Evolutionary conservation across 257 asterid genomes (phyloP), one percentile per base, ranked within the genome.

Genomic region (Verbena officinalis): DNA sequence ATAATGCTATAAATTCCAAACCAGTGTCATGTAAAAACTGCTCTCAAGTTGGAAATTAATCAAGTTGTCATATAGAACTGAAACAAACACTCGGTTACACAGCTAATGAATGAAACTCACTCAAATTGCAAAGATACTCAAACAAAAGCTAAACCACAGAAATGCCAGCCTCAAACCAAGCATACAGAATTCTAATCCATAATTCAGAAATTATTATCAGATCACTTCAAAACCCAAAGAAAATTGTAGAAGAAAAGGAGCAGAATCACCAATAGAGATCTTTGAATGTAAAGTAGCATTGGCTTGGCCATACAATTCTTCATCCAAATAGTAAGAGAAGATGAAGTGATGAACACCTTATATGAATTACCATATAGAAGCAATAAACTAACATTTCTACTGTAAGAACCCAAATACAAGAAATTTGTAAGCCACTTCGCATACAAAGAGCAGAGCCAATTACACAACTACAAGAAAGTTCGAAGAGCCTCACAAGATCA

Each of bases 331-430:
- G 16, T 27, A 55, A n/a, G n/a, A n/a, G n/a, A n/a, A n/a, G n/a
- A n/a, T n/a, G n/a, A n/a, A n/a, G n/a, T n/a, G 23, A 54, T 54
- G 49, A 17, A 7, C 2, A 43, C 9, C 24, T 15, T 27, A 45
- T 9, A 60, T 49, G 59, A 43, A 2, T 21, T 38, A 23, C 30
- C 12, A n/a, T 31, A 38, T 31, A 34, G 34, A 16, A n/a, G 21
- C 51, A 61, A 70, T 31, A 70, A 34, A 68, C 65, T 39, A 27
- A 44, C 56, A 56, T 43, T 12, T 33, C 49, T n/a, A 44, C 6
- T 10, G 27, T 17, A 49, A 15, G 50, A 6, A 19, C 15, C 12
- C 9, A 7, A 2, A 50, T 21, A 45, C 39, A 53, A 27, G 30
- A 19, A 20, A 48, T 10, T 55, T 9, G 55, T 27, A 33, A 30